Evolutionary conservation across 2,329 filamentous ascomycete genomes (phyloP), one percentile per base, ranked within the genome.

Genomic region (Pseudogymnoascus sp.): DNA sequence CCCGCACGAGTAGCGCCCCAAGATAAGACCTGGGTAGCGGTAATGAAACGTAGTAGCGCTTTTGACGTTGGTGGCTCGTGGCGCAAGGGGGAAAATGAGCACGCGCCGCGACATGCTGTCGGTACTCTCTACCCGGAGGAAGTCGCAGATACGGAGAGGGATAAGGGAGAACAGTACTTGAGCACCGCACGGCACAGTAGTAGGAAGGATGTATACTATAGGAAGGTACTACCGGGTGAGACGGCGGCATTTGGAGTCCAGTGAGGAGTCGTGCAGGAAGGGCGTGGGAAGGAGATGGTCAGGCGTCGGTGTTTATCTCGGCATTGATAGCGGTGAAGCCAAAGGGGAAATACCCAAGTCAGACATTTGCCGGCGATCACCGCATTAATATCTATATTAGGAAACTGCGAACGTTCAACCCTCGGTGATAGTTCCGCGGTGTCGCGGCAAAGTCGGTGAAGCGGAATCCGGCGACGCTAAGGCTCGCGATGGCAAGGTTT

Each of bases 241-340:
- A 26, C 49, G 16, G 29, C 49, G 49, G 49, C 49, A 55, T 55
- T 16, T 55, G 29, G 49, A 12, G 49, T 55, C 49, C 26, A 55
- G 26, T 33, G 29, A 33, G 49, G n/a, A 55, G 29, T 12, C 26
- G 29, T 19, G 6, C 2, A 19, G 26, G 21, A 11, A 31, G 31
- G 26, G 29, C 26, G 29, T 55, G 49, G 49, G n/a, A 12, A 21
- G 14, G 2, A 49, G 4, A 19, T 21, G 6, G 29, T 19, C 49
- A n/a, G n/a, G 10, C 21, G 14, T 33, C 49, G 16, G 49, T 11
- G 16, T 55, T 55, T 12, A 33, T 12, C 1, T 55, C 49, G 49
- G 49, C 49, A 14, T 35, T 55, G 49, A 55, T 55, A 55, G 49
- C 49, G 49, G 49, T 35, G 49, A 55, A 55, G 29, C 21, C 12